phyloP scores from a whole-genome alignment of 2,329 filamentous ascomycete genomes.

The Xylariaceae sp. region DNA sequence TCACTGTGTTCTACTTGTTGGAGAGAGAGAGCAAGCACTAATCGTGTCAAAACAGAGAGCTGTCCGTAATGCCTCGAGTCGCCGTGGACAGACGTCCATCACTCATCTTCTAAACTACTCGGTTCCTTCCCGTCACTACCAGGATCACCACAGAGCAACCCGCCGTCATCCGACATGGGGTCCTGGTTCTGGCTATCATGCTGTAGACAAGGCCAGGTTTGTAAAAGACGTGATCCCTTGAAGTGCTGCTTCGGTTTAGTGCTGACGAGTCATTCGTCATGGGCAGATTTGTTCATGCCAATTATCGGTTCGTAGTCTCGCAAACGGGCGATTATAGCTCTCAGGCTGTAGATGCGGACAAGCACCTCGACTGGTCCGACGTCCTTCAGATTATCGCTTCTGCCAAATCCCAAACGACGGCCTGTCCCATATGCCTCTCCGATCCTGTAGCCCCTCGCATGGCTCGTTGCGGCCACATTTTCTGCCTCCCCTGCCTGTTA shows the following conservation, averaged over 20 bases:
- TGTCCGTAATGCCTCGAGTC: constrained; percentile 64
- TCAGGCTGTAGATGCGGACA: constrained; percentile 85
- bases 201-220: constrained; percentile 86
- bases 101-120: constrained; percentile 96
- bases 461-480: constrained; percentile 97
- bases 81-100: constrained; percentile 94
- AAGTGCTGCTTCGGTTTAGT: background rate
- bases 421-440: constrained; percentile 93
- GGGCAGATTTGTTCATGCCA: constrained; percentile 84
- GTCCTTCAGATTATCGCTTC: constrained; percentile 93
- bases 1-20: background rate
- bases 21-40: constrained; percentile 7
- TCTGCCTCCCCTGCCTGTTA: constrained; percentile 90
- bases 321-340: constrained; percentile 79
- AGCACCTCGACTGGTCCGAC: constrained; percentile 87
- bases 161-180: constrained; percentile 82
- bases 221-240: constrained; percentile 7
- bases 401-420: constrained; percentile 83
- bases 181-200: constrained; percentile 86
- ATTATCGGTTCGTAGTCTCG: constrained; percentile 95
- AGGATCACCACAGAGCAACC: constrained; percentile 60
- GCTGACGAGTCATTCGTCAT: background rate
- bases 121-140: constrained; percentile 74
- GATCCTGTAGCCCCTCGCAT: constrained; percentile 93
- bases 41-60: constrained; percentile 47